Evolutionary conservation across 2,329 filamentous ascomycete genomes (phyloP), one percentile per base, ranked within the genome.

Genomic region (Epichloe hybrida): DNA sequence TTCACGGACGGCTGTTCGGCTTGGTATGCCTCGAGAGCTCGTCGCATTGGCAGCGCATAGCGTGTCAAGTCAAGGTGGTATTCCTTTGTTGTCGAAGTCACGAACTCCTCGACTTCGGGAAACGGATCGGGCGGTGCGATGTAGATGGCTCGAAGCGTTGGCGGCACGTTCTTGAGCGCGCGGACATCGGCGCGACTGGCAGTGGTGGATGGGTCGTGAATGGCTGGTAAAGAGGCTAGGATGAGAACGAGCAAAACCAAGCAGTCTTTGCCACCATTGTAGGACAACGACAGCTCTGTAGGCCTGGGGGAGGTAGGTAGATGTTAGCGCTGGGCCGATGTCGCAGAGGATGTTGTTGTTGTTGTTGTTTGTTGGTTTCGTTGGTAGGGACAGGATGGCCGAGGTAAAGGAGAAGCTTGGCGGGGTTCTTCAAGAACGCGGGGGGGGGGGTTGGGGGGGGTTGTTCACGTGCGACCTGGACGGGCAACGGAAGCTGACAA

Each of bases 241-340:
- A 95, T 88, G 56, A 97, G 74, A 61, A 96, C 78, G 6, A 97
- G 76, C 17, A 97, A 81, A 49, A 97, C 90, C 17, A 97, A 84
- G 62, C 91, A 97, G 74, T 97, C 93, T 68, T 98, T 98, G 54
- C 93, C 93, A 63, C 93, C 93, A 61, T 98, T 98, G 70, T 96
- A 98, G 51, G 91, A 95, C 56, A 97, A 75, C 5, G 90, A 88
- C 54, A 97, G 76, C 63, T 94, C 78, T 52, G 84, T 76, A 55
- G 85, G 77, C 52, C 87, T 93, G 43, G 43, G 40, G 6, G 8
- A 3, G 21, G 21, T 23, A 17, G 4, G 43, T 8, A 40, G 2
- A 40, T 34, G 35, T 37, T 46, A 50, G 31, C 31, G 44, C n/a
- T 9, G 27, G 27, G 27, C 27, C 27, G 27, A 8, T 11, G 27